Base-by-base conservation (phyloP, 2,329 filamentous ascomycete genomes). In the Stagonosporopsis tanaceti region DNA sequence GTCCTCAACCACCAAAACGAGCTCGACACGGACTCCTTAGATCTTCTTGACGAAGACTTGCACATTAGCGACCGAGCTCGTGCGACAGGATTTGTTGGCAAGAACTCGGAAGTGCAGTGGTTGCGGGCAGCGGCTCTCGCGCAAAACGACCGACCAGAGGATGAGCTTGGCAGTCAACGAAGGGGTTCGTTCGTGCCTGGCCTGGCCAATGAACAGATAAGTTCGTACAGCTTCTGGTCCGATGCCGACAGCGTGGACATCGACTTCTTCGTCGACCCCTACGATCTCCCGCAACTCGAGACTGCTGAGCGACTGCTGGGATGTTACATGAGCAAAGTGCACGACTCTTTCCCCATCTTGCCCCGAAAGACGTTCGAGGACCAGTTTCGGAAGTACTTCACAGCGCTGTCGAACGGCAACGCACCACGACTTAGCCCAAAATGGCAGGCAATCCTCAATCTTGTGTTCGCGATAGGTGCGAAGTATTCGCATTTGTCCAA, bases 381-480 rank as follows among this genome's bases (percentile, higher is more conserved):
- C 15, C 71, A 78, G 51, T 77, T 76, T 50, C 62, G 64, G 11
- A 67, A 62, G n/a, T 77, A 72, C 58, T 75, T 70, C 37, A 41
- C 53, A 20, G 62, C 62, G 2, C n/a, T 65, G n/a, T 60, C 65
- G 9, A 58, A 48, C 20, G 66, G 64, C 11, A 67, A 61, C 12
- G 53, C 64, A 15, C 60, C 64, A 2, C 59, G 45, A 4, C 53
- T 69, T 3, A 69, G 62, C 37, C 48, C 51, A 8, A 72, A 67
- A 47, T 79, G 77, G 77, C 70, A 75, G 34, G 73, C 73, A 7
- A 77, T 77, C 17, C 37, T 80, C 50, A 79, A 80, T 38, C 54
- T 80, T 25, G 70, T 80, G 2, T 78, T 80, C 52, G 78, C 78
- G 3, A 76, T 80, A n/a, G 77, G 72, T 4, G 73, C 77, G 35